Evolutionary conservation across 306 rosid genomes (phyloP), one percentile per base, ranked within the genome.

Genomic region (Cicer judaicum): DNA sequence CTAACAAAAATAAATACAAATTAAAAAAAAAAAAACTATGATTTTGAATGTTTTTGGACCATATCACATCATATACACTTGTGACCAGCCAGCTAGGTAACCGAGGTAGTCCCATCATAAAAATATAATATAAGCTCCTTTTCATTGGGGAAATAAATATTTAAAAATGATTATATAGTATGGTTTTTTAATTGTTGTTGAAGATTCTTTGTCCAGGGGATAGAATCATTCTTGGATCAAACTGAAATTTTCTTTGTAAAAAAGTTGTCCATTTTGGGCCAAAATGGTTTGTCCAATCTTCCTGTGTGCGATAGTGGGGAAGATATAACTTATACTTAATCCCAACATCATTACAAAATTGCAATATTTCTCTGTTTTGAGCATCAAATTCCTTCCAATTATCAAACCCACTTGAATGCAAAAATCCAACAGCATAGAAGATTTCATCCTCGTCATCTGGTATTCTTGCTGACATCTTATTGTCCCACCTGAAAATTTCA

Each of bases 381-480:
- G 82, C 71, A 29, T 92, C 94, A 66, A 81, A 82, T 13, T 49
- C 78, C 64, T 86, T 68, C 98, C 93, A 90, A 40, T 87, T 83
- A 78, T 90, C 85, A 38, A 79, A 87, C n/a, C 92, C 92, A 80
- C 90, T 76, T 53, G 92, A 69, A 67, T 92, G 89, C 77, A 92
- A 78, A 79, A 92, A 87, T 53, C 94, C 96, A 19, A 88, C 77
- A 12, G 88, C 61, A 83, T 93, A 93, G 72, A 93, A 93, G 21
- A 93, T 85, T 2, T 93, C 96, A 83, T 88, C 97, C 21, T 93
- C 94, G 82, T 88, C 98, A 36, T 91, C 90, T 0, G 96, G 96
- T 79, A 87, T 84, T 41, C 85, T 84, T 19, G 88, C 96, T 4
- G 94, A 88, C 91, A 84, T 91, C 76, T 83, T 78, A 29, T 88